A percentile compares a stretch with the other conserved stretches of the same genome.
These are phyloP conservation scores for Penicillium sp. DNA, from an alignment of 2,329 filamentous ascomycete species.

Conservation along the genomic window DNA sequence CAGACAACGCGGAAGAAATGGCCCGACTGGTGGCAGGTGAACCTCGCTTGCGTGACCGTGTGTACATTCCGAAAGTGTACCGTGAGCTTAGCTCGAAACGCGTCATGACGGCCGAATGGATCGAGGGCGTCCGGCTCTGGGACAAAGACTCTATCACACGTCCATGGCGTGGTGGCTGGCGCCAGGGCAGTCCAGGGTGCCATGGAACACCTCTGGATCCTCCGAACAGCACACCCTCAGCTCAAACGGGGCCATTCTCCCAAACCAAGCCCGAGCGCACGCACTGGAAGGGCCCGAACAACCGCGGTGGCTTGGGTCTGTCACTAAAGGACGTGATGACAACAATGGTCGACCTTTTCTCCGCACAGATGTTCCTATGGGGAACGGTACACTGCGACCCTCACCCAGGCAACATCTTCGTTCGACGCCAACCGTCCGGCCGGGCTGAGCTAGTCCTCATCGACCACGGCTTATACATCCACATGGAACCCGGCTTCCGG, in stretches of 20 bases:
- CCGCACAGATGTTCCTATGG: constrained; percentile 97
- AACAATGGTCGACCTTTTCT: constrained; percentile 93
- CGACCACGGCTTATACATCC: constrained; percentile 93
- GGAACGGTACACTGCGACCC: constrained; percentile 94
- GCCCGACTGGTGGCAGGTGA: constrained; percentile 68
- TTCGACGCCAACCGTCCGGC: constrained; percentile 77
- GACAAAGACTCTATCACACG: constrained; percentile 76
- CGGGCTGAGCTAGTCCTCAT: constrained; percentile 87
- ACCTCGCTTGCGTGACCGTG: constrained; percentile 67
- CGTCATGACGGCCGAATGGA: constrained; percentile 94
- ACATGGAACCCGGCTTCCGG: constrained; percentile 77
- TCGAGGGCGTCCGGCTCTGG: constrained; percentile 89
- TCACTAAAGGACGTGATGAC: constrained; percentile 84
- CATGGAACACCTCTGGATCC: constrained; percentile 59
- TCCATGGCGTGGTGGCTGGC: constrained; percentile 72
- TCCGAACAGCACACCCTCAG: constrained; percentile 48
- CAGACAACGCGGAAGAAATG: constrained; percentile 82
- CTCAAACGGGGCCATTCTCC: constrained; percentile 32
- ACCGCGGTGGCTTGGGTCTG: constrained; percentile 76
- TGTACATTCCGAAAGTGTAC: constrained; percentile 85
- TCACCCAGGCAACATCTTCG: constrained; percentile 95
- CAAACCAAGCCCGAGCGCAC: constrained; percentile 74
- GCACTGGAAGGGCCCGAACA: constrained; percentile 67
- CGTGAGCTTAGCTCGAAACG: constrained; percentile 74
- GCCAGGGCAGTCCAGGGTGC: constrained; percentile 71